Evolutionary conservation across 2,329 filamentous ascomycete genomes (phyloP), one percentile per base, ranked within the genome.

Genomic region (Trichophyton benhamiae): DNA sequence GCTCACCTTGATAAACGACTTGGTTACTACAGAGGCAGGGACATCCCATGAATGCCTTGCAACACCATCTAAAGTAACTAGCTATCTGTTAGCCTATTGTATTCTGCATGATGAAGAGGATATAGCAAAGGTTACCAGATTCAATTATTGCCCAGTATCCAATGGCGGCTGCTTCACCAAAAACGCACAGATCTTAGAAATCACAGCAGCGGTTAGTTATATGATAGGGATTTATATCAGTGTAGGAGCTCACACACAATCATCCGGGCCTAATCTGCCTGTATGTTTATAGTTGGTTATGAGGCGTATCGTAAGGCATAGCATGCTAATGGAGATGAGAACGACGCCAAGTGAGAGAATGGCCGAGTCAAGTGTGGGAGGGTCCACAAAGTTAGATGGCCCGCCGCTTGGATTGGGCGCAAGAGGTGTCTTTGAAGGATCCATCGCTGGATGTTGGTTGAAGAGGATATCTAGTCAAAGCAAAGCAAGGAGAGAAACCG

Each of bases 1-100:
- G 55, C 55, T 42, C 38, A 58, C 55, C 30, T 58, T 58, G 20
- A 58, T 41, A 8, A 58, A 58, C 27, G 55, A 38, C 42, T 7
- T 22, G 15, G 55, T 58, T 3, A 58, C 20, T 3, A 58, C 9
- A 36, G n/a, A 41, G 9, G 36, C 20, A 41, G 55, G 55, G 2
- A 22, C 55, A 42, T 58, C 55, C 55, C 55, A 58, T 11, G 38
- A 13, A 20, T 58, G 55, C 15, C 15, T 58, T 9, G 33, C 55
- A 17, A 9, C 22, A 0, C 55, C 55, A 5, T 41, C 33, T n/a
- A 11, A 17, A n/a, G 55, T 17, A 41, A 58, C 55, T 58, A 30
- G n/a, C 3, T 20, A 3, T 6, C 27, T 5, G 33, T 58, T 8
- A 58, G 55, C 3, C 13, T 41, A 41, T 11, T n/a, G 1, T 7